Evolutionary conservation across 441 rosid species (phyloP).

Genomic region (Mallotus repandus): DNA sequence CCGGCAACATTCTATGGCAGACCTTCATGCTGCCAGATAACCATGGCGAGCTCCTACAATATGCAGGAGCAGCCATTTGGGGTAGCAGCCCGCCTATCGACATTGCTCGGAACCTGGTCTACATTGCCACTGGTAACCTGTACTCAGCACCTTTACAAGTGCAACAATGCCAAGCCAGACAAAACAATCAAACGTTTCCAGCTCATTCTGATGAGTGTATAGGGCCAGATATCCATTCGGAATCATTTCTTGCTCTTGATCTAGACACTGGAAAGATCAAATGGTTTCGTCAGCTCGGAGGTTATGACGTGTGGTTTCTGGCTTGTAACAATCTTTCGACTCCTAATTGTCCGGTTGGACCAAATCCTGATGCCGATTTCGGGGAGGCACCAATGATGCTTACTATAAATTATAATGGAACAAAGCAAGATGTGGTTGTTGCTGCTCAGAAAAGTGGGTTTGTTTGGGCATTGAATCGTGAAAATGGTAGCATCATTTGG

Average conservation of each 20-base stretch:
- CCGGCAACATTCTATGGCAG: conserved; percentile 32
- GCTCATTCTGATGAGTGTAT: conserved; percentile 35
- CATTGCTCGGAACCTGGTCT: conserved; percentile 33
- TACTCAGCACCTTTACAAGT: conserved; percentile 39
- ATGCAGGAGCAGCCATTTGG: conserved; percentile 42
- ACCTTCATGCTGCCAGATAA: conserved; percentile 42
- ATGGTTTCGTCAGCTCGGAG: conserved; percentile 42
- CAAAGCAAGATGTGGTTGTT: conserved; percentile 23
- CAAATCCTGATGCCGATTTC: conserved; percentile 47
- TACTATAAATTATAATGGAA: background rate
- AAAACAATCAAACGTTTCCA: conserved; percentile 39
- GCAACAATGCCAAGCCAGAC: conserved; percentile 35
- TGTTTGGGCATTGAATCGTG: conserved; percentile 35
- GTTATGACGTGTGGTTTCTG: conserved; percentile 38
- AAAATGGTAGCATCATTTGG: conserved; percentile 36
- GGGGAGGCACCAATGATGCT: conserved; percentile 41
- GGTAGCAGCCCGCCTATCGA: conserved; percentile 48
- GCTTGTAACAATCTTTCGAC: conserved; percentile 34
- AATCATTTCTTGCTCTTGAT: conserved; percentile 35
- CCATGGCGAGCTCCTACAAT: conserved; percentile 28
- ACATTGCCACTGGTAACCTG: conserved; percentile 45
- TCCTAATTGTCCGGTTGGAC: conserved; percentile 44
- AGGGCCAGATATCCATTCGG: conserved; percentile 33
- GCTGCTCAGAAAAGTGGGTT: conserved; percentile 47
- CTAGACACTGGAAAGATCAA: conserved; percentile 33